Evolutionary conservation across 163 green algal genomes (phyloP).

Genomic region (Volvox carteri): DNA sequence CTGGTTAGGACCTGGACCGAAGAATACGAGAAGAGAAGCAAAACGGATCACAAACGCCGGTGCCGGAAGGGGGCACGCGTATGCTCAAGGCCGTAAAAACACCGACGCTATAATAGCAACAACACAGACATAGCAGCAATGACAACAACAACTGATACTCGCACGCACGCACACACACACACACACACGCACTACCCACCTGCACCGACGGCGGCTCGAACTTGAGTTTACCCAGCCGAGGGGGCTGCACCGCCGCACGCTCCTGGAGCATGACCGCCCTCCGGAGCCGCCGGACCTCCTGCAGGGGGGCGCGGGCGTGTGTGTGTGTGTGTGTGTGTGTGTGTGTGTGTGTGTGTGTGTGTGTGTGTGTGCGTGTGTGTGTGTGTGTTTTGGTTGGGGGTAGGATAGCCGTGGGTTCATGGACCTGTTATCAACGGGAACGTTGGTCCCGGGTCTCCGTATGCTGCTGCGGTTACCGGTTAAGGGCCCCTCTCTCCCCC

Average conservation of each 20-base stretch:
- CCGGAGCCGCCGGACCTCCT: constrained; percentile 40
- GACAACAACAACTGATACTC: too few species aligned
- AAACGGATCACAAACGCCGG: too few species aligned
- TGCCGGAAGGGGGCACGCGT: too few species aligned
- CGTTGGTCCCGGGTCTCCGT: too few species aligned
- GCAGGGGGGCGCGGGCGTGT: not conserved
- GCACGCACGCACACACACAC: constrained; percentile 12
- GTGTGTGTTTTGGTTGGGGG: not conserved
- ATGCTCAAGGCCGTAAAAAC: too few species aligned
- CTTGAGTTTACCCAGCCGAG: constrained; percentile 65
- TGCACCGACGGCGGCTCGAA: constrained; percentile 63
- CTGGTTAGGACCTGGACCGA: constrained; percentile 72
- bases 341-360: not conserved
- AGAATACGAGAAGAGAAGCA: too few species aligned
- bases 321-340: not conserved
- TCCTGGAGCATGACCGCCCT: constrained; percentile 63
- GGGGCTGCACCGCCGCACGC: constrained; percentile 62
- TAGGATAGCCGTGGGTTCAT: too few species aligned
- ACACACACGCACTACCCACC: constrained; percentile 36
- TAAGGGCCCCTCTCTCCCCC: too few species aligned
- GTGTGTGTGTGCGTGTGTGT: not conserved
- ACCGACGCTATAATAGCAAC: too few species aligned
- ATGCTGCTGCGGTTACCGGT: too few species aligned
- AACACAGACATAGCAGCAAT: too few species aligned
- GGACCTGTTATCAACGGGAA: too few species aligned